Conservation (phyloP, 169 alveolate genomes). For the Eimeria brunetti region DNA sequence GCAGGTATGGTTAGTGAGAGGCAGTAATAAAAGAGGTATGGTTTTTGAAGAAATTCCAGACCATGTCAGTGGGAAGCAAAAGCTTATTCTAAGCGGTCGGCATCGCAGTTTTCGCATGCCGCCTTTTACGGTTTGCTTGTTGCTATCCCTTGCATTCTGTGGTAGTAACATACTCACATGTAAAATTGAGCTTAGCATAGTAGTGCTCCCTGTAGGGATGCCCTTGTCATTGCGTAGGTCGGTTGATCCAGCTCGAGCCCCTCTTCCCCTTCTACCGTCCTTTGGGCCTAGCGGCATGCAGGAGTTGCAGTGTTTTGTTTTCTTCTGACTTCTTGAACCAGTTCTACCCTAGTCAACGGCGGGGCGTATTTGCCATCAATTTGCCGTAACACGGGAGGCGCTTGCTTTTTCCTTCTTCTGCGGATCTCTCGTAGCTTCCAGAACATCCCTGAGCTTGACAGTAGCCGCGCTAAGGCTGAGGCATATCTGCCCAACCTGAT, state of each 20-base stretch:
- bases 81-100: neutral
- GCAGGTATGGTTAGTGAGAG: neutral
- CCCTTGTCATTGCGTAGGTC: neutral
- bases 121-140: neutral
- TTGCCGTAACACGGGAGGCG: neutral
- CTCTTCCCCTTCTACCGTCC: neutral
- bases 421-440: neutral
- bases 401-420: neutral
- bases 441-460: neutral
- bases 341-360: neutral
- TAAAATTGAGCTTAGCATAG: neutral
- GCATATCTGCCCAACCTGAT: constrained; percentile 37
- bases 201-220: neutral
- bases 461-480: constrained; percentile 37
- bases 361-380: neutral
- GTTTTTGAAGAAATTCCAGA: neutral
- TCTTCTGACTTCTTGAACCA: neutral
- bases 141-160: neutral
- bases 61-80: constrained; percentile 5
- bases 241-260: neutral
- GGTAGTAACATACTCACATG: neutral
- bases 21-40: neutral
- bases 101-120: neutral
- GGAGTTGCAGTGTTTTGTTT: neutral
- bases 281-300: neutral